Conservation (phyloP, 1,284 basidiomycete species). For the Albatrellus sp. region DNA sequence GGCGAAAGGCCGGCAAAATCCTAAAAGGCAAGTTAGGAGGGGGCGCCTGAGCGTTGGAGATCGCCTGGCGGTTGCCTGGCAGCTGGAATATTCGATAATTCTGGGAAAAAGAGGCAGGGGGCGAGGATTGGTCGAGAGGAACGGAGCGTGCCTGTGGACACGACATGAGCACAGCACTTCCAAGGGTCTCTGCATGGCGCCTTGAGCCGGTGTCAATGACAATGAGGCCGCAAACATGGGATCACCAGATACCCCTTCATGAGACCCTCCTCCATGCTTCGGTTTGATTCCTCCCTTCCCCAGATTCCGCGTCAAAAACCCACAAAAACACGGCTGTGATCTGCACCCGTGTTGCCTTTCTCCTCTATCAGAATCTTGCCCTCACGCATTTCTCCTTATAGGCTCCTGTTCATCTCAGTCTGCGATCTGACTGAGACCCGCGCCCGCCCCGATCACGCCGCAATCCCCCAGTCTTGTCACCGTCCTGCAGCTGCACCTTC, state of each 20-base stretch:
- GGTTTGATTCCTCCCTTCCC: not conserved
- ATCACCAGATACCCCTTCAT: constrained; percentile 12
- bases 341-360: not conserved
- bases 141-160: constrained; percentile 10
- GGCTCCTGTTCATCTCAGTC: constrained; percentile 1
- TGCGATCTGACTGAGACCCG: constrained; percentile 5
- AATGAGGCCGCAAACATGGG: constrained; percentile 10
- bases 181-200: constrained; percentile 9
- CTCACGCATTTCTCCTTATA: constrained; percentile 1
- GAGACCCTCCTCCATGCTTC: not conserved
- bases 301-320: too few species aligned
- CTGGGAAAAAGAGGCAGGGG: constrained; percentile 10
- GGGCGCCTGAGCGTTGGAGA: constrained; percentile 10
- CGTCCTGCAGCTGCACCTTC: constrained; percentile 3
- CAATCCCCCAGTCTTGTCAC: constrained; percentile 10
- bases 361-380: constrained; percentile 1
- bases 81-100: constrained; percentile 12
- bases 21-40: constrained; percentile 11
- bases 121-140: constrained; percentile 10
- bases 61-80: constrained; percentile 10
- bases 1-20: constrained; percentile 11
- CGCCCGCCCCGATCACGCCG: constrained; percentile 11
- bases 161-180: constrained; percentile 11
- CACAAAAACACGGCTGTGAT: not conserved
- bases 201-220: constrained; percentile 11